Evolutionary conservation across 495 filamentous ascomycete genomes (phyloP).

Genomic region (Xylaria palmicola): DNA sequence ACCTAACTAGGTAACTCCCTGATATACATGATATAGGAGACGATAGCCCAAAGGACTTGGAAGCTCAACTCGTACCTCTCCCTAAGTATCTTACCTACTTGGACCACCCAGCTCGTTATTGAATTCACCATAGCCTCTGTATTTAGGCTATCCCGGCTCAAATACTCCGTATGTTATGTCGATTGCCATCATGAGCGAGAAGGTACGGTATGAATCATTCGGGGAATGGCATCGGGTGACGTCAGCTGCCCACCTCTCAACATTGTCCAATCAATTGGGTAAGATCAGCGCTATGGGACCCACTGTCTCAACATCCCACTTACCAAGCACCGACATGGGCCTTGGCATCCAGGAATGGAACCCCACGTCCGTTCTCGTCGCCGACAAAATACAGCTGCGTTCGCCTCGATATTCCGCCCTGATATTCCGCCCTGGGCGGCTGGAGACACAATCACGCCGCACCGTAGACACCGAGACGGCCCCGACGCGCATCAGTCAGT

Average conservation of each 20-base stretch:
- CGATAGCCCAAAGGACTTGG: too few species aligned
- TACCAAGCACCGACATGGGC: too few species aligned
- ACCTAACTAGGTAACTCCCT: too few species aligned
- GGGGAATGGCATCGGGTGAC: constrained; percentile 6
- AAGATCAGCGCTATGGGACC: neutral
- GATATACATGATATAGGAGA: too few species aligned
- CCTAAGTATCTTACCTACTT: too few species aligned
- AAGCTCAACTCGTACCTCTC: too few species aligned
- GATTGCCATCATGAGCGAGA: too few species aligned
- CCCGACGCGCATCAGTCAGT: constrained; percentile 25
- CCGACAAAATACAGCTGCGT: neutral
- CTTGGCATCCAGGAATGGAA: neutral
- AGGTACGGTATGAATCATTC: constrained; percentile 11
- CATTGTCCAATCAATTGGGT: neutral
- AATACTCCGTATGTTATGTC: too few species aligned
- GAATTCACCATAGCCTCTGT: too few species aligned
- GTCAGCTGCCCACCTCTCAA: neutral
- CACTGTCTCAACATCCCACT: constrained; percentile 5
- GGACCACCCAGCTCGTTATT: too few species aligned
- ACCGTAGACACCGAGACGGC: neutral
- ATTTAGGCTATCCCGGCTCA: too few species aligned
- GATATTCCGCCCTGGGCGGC: neutral
- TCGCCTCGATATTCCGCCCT: neutral
- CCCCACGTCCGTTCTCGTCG: constrained; percentile 1
- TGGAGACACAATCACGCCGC: neutral